Evolutionary conservation across 108 stramenopile genomes (phyloP), one percentile per base, ranked within the genome.

Genomic region (Cyclotella baltica): DNA sequence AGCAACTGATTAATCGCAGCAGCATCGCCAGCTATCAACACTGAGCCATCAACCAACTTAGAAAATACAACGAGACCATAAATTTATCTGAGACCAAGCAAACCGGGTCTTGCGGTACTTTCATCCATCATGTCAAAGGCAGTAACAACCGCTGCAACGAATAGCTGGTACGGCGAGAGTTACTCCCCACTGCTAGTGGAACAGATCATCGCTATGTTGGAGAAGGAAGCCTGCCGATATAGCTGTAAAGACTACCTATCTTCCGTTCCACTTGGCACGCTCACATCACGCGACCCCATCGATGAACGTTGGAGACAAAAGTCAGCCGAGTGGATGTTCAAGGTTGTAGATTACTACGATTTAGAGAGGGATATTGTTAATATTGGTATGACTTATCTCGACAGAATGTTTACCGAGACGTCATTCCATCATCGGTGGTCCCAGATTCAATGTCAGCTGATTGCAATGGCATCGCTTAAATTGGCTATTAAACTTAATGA

Each of bases 281-380:
- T 23, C 23, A 5, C 11, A 1, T 38, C 64, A 43, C 0, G 28
- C 65, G 52, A 69, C 34, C 51, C 46, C 33, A 75, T 81, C 15
- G 80, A 81, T 37, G 80, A 70, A 59, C 50, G 31, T 1, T 81
- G 73, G 73, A 48, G 80, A n/a, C 80, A 81, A 69, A 69, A 69
- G 13, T 55, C 62, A 3, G 80, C 80, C 10, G 80, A 81, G 52
- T 81, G 80, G 80, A 81, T 81, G 80, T 81, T 81, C 69, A 81
- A 74, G 62, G 80, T 81, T 10, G 56, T 70, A 38, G 74, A 75
- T 55, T 75, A 51, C 33, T 66, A 81, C 31, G 80, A 81, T 66
- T 64, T 81, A 30, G 80, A 81, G 28, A 53, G 80, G 47, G 73
- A 70, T 23, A 81, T 81, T 53, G 62, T 65, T 1, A 70, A 43